Evolutionary conservation across 1,284 basidiomycete species (phyloP).

Genomic region (Neonothopanus nambi): DNA sequence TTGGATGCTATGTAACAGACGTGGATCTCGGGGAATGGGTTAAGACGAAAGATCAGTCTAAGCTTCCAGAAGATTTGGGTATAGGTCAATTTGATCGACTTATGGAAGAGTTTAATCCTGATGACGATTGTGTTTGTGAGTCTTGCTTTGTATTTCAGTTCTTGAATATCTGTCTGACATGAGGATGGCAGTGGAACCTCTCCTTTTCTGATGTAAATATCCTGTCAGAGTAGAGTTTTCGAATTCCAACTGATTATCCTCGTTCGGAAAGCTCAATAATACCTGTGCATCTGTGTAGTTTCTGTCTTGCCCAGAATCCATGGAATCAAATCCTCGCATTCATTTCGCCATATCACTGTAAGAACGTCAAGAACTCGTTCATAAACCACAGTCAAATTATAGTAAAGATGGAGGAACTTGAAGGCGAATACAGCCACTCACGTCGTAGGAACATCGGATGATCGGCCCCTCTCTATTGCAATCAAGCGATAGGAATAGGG

Average conservation of each 20-base stretch:
- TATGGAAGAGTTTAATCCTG: slow-evolving; percentile 25
- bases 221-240: too few species aligned
- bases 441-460: slow-evolving; percentile 28
- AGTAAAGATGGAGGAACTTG: neutral
- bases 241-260: too few species aligned
- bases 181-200: too few species aligned
- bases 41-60: slow-evolving; percentile 14
- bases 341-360: too few species aligned
- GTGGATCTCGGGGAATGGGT: slow-evolving; percentile 25
- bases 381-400: neutral
- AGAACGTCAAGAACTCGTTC: too few species aligned
- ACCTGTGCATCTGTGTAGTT: too few species aligned
- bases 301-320: too few species aligned
- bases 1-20: slow-evolving; percentile 24
- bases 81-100: slow-evolving; percentile 23
- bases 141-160: slow-evolving; percentile 3
- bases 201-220: too few species aligned
- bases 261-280: too few species aligned
- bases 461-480: slow-evolving; percentile 30
- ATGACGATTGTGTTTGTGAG: slow-evolving; percentile 27
- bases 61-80: slow-evolving; percentile 21
- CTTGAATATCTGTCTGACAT: too few species aligned
- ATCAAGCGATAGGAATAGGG: slow-evolving; percentile 25
- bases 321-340: too few species aligned
- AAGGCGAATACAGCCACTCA: slow-evolving; percentile 14